Evolutionary conservation across 495 filamentous ascomycete species (phyloP), one percentile per base, ranked within the genome.

Genomic region (Podospora fimiseda): DNA sequence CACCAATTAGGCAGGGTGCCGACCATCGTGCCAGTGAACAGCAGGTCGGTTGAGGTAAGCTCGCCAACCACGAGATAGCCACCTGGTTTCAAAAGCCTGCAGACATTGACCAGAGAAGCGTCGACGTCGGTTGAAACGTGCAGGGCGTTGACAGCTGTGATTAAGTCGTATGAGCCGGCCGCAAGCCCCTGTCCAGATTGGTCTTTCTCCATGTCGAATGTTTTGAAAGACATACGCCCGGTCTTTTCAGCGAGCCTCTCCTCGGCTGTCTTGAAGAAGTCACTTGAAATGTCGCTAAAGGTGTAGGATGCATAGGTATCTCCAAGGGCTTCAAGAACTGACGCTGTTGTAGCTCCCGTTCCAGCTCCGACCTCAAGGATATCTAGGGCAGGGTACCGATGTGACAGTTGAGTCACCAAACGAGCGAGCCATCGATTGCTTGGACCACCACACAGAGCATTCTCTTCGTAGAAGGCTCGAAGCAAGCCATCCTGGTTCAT

Each of bases 301-400:
- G 72, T 74, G 50, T 76, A 79, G 3, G 62, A 67, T 14, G 9
- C 2, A 24, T 57, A 66, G n/a, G 15, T 27, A 5, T 27, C 1
- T 13, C 37, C 58, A 14, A 64, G 43, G 8, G 48, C 43, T 0
- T 47, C 24, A 9, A 70, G 15, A 30, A 77, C 52, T 3, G 41
- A 24, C 19, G 70, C 60, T 0, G 78, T 76, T 2, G 71, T 58
- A 14, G 61, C 64, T 2, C 76, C 74, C 6, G 73, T 73, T 5
- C 66, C 70, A 22, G 66, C 67, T 15, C 78, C 61, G 37, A 73
- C 47, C 21, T 70, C 61, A 8, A 75, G 41, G 16, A 60, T 52
- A 3, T 55, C 42, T 36, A 55, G 43, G 22, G 69, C 11, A 9
- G 39, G 39, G 39, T 41, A 41, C 7, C 39, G 39, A 18, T 41